These are phyloP conservation scores for Nothomitra cinnamomea DNA, from an alignment of 2,329 filamentous ascomycete genomes.

Conservation along the genomic window DNA sequence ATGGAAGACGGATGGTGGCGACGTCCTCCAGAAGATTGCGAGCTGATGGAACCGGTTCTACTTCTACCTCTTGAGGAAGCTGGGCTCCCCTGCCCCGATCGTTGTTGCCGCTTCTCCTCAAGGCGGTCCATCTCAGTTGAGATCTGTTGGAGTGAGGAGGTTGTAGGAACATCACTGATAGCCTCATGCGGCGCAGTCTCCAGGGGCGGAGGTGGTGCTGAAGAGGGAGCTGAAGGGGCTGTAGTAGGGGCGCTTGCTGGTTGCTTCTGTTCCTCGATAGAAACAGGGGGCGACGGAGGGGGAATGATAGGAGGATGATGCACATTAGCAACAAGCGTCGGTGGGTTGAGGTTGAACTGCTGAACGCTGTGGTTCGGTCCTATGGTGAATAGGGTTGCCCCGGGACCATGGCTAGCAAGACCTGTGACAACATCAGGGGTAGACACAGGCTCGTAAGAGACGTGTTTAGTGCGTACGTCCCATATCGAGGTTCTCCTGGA, in stretches of 20 bases:
- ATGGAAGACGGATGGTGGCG: constrained; percentile 23
- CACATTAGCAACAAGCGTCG: constrained; percentile 68
- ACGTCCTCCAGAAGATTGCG: constrained; percentile 33
- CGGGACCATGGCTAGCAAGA: constrained; percentile 75
- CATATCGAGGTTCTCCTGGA: constrained; percentile 44
- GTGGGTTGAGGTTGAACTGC: constrained; percentile 84
- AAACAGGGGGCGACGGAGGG: constrained; percentile 69
- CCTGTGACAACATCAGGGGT: constrained; percentile 68
- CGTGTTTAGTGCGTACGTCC: constrained; percentile 97
- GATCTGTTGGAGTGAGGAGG: constrained; percentile 49
- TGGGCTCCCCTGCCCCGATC: constrained; percentile 50
- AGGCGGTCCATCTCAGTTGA: constrained; percentile 51
- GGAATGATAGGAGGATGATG: constrained; percentile 68
- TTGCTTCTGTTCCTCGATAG: constrained; percentile 52
- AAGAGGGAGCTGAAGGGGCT: constrained; percentile 11
- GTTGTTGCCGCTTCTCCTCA: constrained; percentile 42
- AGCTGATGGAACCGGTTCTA: constrained; percentile 44
- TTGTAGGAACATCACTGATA: constrained; percentile 6
- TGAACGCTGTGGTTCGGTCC: constrained; percentile 79
- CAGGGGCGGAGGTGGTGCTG: constrained; percentile 18
- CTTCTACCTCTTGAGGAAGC: constrained; percentile 36
- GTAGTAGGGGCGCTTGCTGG: constrained; percentile 13
- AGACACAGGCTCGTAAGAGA: constrained; percentile 76
- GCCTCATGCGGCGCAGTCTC: constrained; percentile 8
- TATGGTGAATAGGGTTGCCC: constrained; percentile 81